Percentiles rank a stretch among this genome's conserved stretches.
Conservation (phyloP, 495 filamentous ascomycete species). For the Hyaloscypha hepaticicola region DNA sequence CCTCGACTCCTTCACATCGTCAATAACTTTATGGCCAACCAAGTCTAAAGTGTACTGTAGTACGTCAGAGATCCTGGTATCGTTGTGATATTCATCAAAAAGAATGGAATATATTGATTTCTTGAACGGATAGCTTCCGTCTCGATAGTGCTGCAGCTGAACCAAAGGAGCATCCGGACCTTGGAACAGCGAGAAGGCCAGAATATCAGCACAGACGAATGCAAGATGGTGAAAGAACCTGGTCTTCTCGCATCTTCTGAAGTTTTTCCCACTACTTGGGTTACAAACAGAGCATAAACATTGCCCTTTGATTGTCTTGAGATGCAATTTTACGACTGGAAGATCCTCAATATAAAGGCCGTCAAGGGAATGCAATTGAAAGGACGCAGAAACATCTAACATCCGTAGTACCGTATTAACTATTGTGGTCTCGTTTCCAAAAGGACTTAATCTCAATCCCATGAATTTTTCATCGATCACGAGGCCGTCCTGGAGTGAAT, state of each 20-base stretch:
- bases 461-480: background rate
- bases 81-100: background rate
- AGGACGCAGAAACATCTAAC: background rate
- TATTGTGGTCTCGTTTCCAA: background rate
- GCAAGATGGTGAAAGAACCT: background rate
- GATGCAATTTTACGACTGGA: background rate
- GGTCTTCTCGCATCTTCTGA: background rate
- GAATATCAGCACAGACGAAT: constrained; percentile 2
- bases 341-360: background rate
- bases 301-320: background rate
- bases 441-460: background rate
- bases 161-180: background rate
- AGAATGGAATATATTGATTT: background rate
- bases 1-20: background rate
- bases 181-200: constrained; percentile 1
- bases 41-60: background rate
- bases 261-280: background rate
- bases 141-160: background rate
- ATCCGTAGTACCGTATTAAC: background rate
- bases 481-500: background rate
- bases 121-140: background rate
- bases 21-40: background rate
- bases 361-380: constrained; percentile 1
- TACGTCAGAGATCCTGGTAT: background rate
- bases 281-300: background rate